Conservation (phyloP, 164 flowering plant genomes). For the Taxillus chinensis region DNA sequence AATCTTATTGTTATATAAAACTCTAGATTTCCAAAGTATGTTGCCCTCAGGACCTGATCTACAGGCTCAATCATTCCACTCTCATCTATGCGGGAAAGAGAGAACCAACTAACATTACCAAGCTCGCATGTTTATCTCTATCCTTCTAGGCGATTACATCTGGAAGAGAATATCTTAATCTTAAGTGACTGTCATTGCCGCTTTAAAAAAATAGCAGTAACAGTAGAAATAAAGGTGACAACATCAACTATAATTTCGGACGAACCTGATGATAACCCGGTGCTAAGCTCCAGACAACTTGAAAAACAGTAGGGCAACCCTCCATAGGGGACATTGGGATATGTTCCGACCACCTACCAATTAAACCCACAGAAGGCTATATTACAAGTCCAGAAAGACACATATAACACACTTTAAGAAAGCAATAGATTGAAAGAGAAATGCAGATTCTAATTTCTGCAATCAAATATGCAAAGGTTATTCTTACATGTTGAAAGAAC, state of each 20-base stretch:
- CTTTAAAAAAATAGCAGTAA: too few species aligned
- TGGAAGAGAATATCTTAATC: too few species aligned
- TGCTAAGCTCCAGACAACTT: constrained; percentile 20
- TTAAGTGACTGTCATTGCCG: too few species aligned
- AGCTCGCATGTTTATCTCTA: too few species aligned
- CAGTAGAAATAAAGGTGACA: too few species aligned
- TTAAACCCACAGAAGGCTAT: not conserved
- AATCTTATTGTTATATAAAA: too few species aligned
- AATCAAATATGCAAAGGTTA: not conserved
- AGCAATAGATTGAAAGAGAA: not conserved
- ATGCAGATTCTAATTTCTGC: not conserved
- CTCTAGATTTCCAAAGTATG: too few species aligned
- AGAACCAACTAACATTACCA: too few species aligned
- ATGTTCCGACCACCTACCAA: constrained; percentile 25
- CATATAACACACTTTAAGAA: not conserved
- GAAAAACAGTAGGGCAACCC: constrained; percentile 31
- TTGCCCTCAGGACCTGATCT: too few species aligned
- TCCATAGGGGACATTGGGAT: constrained; percentile 30
- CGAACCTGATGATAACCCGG: constrained; percentile 29
- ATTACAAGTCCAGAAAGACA: not conserved
- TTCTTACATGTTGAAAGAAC: constrained; percentile 44
- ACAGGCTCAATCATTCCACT: too few species aligned
- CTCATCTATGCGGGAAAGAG: too few species aligned
- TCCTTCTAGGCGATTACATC: too few species aligned
- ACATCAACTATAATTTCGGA: not conserved